Conservation (phyloP, 495 filamentous ascomycete species). For the Penicillium maclennaniae region DNA sequence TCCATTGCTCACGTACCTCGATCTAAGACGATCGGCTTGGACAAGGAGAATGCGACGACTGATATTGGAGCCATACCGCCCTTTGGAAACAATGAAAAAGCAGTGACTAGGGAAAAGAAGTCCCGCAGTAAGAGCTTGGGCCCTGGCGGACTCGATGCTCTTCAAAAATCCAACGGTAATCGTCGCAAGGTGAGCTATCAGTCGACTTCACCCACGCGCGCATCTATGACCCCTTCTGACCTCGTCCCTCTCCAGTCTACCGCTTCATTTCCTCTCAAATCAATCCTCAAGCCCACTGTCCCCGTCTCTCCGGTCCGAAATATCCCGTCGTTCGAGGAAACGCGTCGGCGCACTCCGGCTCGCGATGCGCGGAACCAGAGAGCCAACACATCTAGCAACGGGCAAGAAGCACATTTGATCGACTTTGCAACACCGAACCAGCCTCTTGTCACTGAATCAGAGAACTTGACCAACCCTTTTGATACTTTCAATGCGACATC, state of each 20-base stretch:
- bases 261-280: constrained; percentile 57
- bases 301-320: constrained; percentile 61
- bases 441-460: constrained; percentile 25
- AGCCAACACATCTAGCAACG: constrained; percentile 12
- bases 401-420: constrained; percentile 39
- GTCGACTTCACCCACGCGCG: neutral
- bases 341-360: constrained; percentile 39
- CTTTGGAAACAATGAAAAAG: constrained; percentile 28
- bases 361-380: constrained; percentile 25
- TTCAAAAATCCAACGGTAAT: constrained; percentile 77
- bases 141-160: constrained; percentile 78
- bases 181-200: constrained; percentile 64
- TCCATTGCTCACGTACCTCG: constrained; percentile 68
- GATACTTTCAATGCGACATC: constrained; percentile 52
- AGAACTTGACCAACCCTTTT: constrained; percentile 52
- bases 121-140: constrained; percentile 93
- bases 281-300: constrained; percentile 82
- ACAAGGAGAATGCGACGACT: constrained; percentile 71
- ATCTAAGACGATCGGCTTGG: constrained; percentile 41
- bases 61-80: constrained; percentile 47
- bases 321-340: constrained; percentile 49
- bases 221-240: constrained; percentile 1
- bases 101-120: constrained; percentile 57
- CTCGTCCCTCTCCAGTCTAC: constrained; percentile 41
- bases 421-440: constrained; percentile 47